phyloP scores from a whole-genome alignment of 345 rosid genomes.

The Boechera retrofracta region DNA sequence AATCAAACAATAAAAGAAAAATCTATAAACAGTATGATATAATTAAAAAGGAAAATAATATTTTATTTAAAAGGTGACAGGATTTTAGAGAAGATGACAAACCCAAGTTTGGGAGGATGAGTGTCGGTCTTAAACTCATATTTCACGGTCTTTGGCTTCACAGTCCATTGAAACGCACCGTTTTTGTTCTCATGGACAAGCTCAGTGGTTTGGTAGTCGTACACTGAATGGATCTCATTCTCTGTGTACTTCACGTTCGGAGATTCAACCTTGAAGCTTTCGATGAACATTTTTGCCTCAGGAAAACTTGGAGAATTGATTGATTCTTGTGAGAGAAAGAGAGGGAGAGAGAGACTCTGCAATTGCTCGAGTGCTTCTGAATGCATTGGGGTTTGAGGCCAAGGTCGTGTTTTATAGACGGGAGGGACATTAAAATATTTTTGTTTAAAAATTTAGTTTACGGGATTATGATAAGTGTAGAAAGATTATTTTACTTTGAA shows the following conservation, averaged over 20 bases:
- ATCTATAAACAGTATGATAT: background rate
- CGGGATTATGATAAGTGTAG: background rate
- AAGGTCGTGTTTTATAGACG: slow-evolving; percentile 34
- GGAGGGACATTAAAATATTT: background rate
- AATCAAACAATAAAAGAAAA: background rate
- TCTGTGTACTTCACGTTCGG: slow-evolving; percentile 91
- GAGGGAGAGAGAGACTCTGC: background rate
- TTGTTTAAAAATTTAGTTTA: background rate
- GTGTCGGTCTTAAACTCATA: slow-evolving; percentile 85
- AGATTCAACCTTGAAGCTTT: slow-evolving; percentile 84
- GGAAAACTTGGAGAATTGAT: background rate
- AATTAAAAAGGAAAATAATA: background rate
- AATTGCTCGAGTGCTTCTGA: background rate
- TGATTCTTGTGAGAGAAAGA: background rate
- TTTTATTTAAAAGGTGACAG: background rate
- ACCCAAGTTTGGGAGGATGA: slow-evolving; percentile 92
- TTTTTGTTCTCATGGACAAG: slow-evolving; percentile 84
- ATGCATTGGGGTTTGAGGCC: slow-evolving; percentile 30
- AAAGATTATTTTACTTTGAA: too few relatives aligned
- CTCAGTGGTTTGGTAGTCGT: slow-evolving; percentile 91
- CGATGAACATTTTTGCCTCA: slow-evolving; percentile 70
- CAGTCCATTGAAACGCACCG: slow-evolving; percentile 86
- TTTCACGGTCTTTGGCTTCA: slow-evolving; percentile 84
- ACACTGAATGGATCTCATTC: slow-evolving; percentile 80
- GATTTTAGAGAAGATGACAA: slow-evolving; percentile 12